Percentiles rank a stretch among this genome's conserved stretches.
Conservation (phyloP, 352 stramenopile genomes). For the Blastocystis sp. region DNA sequence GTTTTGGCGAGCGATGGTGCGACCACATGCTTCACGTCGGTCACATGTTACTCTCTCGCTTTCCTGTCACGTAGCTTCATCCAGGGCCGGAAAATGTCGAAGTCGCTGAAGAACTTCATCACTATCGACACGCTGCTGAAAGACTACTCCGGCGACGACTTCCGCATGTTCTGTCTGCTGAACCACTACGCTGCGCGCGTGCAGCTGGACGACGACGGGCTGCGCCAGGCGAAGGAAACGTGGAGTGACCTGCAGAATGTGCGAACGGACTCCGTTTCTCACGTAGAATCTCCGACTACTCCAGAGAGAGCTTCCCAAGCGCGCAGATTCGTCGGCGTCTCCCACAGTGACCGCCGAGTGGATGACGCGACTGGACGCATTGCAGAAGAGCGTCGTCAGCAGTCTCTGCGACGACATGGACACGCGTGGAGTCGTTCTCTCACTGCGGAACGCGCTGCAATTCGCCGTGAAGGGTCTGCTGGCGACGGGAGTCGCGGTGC, state of each 20-base stretch:
- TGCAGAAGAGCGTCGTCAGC: neutral
- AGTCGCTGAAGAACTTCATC: slow-evolving; percentile 97
- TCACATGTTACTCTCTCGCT: slow-evolving; percentile 67
- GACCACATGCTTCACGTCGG: slow-evolving; percentile 92
- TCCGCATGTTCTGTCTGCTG: slow-evolving; percentile 52
- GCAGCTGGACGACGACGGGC: slow-evolving; percentile 12
- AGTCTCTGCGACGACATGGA: neutral
- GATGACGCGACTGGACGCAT: neutral
- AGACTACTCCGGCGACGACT: slow-evolving; percentile 22
- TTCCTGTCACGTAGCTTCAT: slow-evolving; percentile 69
- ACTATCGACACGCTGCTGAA: slow-evolving; percentile 65
- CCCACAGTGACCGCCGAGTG: neutral
- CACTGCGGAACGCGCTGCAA: neutral
- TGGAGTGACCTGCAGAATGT: neutral
- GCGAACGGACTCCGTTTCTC: neutral
- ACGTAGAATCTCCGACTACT: neutral
- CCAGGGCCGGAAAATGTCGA: slow-evolving; percentile 92
- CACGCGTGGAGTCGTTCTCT: neutral
- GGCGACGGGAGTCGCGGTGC: neutral
- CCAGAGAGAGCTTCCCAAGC: slow-evolving; percentile 1
- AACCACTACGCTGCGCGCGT: slow-evolving; percentile 33
- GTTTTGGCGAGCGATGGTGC: slow-evolving; percentile 71
- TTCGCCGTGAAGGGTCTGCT: neutral
- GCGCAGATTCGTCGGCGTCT: neutral
- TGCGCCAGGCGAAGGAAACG: neutral